Evolutionary conservation across 805 yeast genomes (phyloP), one percentile per base, ranked within the genome.

Genomic region (Yarrowia sp.): DNA sequence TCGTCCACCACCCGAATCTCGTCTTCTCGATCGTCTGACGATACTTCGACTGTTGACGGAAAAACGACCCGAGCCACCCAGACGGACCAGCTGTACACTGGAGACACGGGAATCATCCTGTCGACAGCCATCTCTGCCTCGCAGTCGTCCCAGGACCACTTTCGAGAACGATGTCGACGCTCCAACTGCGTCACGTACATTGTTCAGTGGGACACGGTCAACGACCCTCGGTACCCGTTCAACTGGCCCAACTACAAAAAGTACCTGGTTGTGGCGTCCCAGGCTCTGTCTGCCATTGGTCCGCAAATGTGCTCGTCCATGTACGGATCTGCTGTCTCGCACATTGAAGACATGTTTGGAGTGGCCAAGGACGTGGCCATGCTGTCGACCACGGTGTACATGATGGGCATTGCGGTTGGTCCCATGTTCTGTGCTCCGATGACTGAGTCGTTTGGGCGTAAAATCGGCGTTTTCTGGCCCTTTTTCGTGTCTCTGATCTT

Each of bases 361-460:
- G 67, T 62, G 11, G 19, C 22, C 12, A 48, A 38, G 14, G 40
- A 30, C 1, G 66, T 65, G 6, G 65, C 66, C 28, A 56, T 46
- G 51, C 51, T 65, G 32, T 30, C 49, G 3, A 58, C 66, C 16
- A 35, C 79, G 76, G 68, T 74, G 77, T 3, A 67, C 63, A 14
- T 71, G 72, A 19, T 74, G 70, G 11, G 77, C 68, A 68, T 77
- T 78, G 33, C 68, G 65, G 17, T 66, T 17, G 67, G 67, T 0
- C 67, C 66, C 66, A 21, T 70, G 71, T 38, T 66, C 11, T 58
- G 67, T 12, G 67, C 67, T 0, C 67, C 67, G 24, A 48, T 65
- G 41, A 44, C 67, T 4, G 67, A 66, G 46, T 26, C 36, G 1
- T 65, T 43, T 32, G 67, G 67, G 4, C 48, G 67, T 0, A 66